phyloP scores from a whole-genome alignment of 2,329 filamentous ascomycete genomes.

The Apiospora pterosperma region DNA sequence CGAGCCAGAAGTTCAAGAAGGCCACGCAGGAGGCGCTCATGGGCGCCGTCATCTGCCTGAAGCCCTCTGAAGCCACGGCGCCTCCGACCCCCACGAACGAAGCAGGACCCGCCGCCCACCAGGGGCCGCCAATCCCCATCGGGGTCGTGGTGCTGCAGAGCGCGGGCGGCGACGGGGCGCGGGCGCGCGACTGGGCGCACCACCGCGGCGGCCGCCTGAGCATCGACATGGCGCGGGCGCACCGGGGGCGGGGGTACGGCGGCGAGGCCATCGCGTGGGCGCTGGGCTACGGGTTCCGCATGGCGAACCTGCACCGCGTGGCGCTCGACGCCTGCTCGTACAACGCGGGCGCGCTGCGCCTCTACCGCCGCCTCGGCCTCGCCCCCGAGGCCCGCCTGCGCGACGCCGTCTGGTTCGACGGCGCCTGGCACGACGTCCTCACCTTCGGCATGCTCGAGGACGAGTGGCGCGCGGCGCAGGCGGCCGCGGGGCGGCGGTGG shows the following conservation, averaged over 20 bases:
- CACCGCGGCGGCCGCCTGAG: constrained; percentile 37
- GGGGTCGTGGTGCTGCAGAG: constrained; percentile 28
- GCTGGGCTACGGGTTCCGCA: constrained; percentile 29
- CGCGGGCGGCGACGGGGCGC: neutral
- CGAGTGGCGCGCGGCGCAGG: constrained; percentile 25
- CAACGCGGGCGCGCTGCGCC: constrained; percentile 26
- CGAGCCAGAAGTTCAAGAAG: constrained; percentile 24
- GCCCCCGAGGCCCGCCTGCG: constrained; percentile 28
- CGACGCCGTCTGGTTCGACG: constrained; percentile 30
- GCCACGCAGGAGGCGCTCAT: constrained; percentile 27
- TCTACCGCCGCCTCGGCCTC: constrained; percentile 34
- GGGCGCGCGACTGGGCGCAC: constrained; percentile 25
- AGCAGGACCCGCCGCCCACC: constrained; percentile 3
- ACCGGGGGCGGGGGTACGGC: constrained; percentile 32
- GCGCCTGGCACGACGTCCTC: constrained; percentile 31
- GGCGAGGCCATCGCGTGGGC: constrained; percentile 35
- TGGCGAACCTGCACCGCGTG: constrained; percentile 32
- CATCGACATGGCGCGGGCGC: constrained; percentile 24
- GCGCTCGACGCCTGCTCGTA: constrained; percentile 29
- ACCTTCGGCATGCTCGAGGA: constrained; percentile 30
- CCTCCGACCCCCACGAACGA: neutral
- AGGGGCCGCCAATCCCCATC: constrained; percentile 19
- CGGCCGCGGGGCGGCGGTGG: constrained; percentile 10
- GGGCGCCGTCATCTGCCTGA: constrained; percentile 34
- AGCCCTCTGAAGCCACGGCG: constrained; percentile 1